These are phyloP conservation scores for Styphnolobium japonicum DNA, from an alignment of 306 rosid genomes.

Conservation along the genomic window DNA sequence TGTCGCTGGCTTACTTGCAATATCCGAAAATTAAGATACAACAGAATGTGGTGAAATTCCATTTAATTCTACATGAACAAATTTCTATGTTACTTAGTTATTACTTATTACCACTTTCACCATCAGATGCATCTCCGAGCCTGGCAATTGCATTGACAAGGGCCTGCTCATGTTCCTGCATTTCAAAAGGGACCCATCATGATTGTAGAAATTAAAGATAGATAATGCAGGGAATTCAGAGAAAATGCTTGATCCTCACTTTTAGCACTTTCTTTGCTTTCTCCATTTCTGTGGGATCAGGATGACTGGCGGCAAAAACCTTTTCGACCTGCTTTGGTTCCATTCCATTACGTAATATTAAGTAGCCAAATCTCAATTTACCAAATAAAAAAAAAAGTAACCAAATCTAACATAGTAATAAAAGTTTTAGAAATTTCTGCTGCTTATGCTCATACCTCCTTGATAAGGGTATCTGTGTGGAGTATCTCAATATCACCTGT, in stretches of 20 bases:
- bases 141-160: conserved; percentile 77
- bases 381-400: background rate
- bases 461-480: conserved; percentile 73
- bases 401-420: background rate
- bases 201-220: conserved; percentile 1
- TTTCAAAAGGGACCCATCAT: conserved; percentile 27
- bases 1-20: conserved; percentile 27
- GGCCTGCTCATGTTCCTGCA: conserved; percentile 86
- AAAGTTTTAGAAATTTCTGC: background rate
- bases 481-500: conserved; percentile 65
- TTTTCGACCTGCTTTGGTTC: conserved; percentile 65
- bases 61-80: conserved; percentile 21
- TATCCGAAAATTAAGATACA: conserved; percentile 40
- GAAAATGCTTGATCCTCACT: conserved; percentile 46
- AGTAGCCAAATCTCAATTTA: background rate
- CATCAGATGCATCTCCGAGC: conserved; percentile 83
- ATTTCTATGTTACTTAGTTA: conserved; percentile 42
- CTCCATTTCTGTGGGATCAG: conserved; percentile 68
- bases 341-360: conserved; percentile 13
- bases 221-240: background rate
- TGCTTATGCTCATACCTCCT: conserved; percentile 59
- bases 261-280: conserved; percentile 75
- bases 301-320: conserved; percentile 61
- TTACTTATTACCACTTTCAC: conserved; percentile 97
- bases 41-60: conserved; percentile 34